Base-by-base conservation (phyloP, 495 filamentous ascomycete species). In the Filosporella fistucella region DNA sequence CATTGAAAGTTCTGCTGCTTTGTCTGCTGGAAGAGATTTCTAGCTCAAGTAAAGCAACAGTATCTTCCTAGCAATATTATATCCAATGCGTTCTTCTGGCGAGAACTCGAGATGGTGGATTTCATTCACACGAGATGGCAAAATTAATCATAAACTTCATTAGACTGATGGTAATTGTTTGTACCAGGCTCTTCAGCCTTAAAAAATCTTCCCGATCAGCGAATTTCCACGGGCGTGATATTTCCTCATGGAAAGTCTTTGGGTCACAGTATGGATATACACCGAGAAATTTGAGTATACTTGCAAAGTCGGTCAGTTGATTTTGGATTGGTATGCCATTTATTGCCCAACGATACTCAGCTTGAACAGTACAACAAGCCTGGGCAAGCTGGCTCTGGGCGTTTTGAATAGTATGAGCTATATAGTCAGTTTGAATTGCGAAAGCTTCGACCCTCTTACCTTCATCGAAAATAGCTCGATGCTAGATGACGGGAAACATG, bases 271-370 rank as follows among this genome's bases (percentile, higher is more conserved):
- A 96, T 0, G 91, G 91, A 51, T 80, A 77, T 8, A 96, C 62
- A 4, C 84, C 80, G 6, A 96, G 65, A 54, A 96, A 96, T 25
- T 84, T 89, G 38, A 93, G 82, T n/a, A 96, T 73, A 7, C 91
- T 83, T 11, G 84, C 79, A 6, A 96, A 73, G 59, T 96, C 91
- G 44, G 93, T 88, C 10, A 96, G 74, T 22, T 88, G 82, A 60
- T 96, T 95, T 61, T 93, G 86, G n/a, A 91, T 82, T 0, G 89
- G 86, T 0, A 87, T 93, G 26, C 91, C 89, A 1, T 90, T 96
- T 8, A 96, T 88, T 1, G 91, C 89, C 91, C 91, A 96, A 9
- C 89, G 84, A 20, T 91, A 78, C 58, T 84, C 74, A 4, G 87
- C 84, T 46, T 82, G 73, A 11, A 96, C 70, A 13, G 78, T 73